A percentile compares a stretch with the other conserved stretches of the same genome.
phyloP scores from a whole-genome alignment of 306 rosid genomes.

The Purshia tridentata region DNA sequence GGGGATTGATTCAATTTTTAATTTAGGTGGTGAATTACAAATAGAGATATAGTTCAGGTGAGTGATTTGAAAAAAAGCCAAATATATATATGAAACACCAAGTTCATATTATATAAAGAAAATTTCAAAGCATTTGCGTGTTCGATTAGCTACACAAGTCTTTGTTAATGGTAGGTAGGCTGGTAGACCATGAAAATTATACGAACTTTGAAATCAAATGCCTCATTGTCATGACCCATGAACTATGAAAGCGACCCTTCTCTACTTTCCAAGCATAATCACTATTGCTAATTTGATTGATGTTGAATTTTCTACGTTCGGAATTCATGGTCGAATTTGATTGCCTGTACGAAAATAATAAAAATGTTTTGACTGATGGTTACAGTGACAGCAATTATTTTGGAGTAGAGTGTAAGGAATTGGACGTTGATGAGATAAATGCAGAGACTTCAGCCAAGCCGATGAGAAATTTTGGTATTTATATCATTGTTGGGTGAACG shows the following conservation, averaged over 20 bases:
- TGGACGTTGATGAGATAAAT: constrained; percentile 5
- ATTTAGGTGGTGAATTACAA: no score
- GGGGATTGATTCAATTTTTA: no score
- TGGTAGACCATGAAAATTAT: constrained; percentile 24
- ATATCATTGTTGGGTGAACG: background rate
- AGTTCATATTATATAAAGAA: background rate
- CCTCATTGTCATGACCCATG: constrained; percentile 7
- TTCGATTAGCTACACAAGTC: constrained; percentile 7
- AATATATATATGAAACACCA: no score
- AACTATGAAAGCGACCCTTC: constrained; percentile 11
- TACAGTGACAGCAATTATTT: constrained; percentile 14
- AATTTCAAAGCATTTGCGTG: background rate
- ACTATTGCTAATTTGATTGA: background rate
- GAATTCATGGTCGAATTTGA: constrained; percentile 20
- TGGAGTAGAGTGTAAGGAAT: constrained; percentile 46
- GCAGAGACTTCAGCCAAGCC: no score
- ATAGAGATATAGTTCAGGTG: no score
- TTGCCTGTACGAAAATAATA: constrained; percentile 26
- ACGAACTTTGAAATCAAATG: constrained; percentile 33
- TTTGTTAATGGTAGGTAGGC: constrained; percentile 32
- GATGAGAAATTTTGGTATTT: background rate
- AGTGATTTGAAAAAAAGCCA: no score
- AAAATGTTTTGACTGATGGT: constrained; percentile 13
- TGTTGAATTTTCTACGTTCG: constrained; percentile 11
- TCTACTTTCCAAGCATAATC: constrained; percentile 28